Conservation (phyloP, 2,329 filamentous ascomycete species). For the Neofusicoccum parvum region DNA sequence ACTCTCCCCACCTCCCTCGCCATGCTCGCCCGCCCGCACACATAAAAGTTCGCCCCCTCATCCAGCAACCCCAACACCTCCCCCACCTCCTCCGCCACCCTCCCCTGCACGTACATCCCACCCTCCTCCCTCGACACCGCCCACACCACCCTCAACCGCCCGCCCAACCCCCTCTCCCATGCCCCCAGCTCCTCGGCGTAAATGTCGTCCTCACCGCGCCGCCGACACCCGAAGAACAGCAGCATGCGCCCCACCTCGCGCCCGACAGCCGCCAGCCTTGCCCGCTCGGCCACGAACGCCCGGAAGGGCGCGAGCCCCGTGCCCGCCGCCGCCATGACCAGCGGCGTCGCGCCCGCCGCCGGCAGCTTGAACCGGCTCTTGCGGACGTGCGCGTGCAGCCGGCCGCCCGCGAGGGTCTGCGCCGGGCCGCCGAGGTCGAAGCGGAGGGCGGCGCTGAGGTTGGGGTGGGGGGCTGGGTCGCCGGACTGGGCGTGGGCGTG, state of each 20-base stretch:
- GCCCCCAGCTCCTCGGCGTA: slow-evolving; percentile 60
- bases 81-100: slow-evolving; percentile 50
- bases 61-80: slow-evolving; percentile 51
- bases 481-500: slow-evolving; percentile 26
- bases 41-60: slow-evolving; percentile 59
- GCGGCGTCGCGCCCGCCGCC: slow-evolving; percentile 46
- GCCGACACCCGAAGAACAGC: slow-evolving; percentile 66
- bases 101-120: slow-evolving; percentile 57
- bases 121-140: slow-evolving; percentile 47
- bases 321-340: slow-evolving; percentile 44
- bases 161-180: slow-evolving; percentile 64
- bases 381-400: slow-evolving; percentile 44
- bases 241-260: slow-evolving; percentile 60
- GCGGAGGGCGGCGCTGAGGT: no score
- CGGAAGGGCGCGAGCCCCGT: slow-evolving; percentile 49
- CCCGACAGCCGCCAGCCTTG: slow-evolving; percentile 48
- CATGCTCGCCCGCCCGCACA: slow-evolving; percentile 61
- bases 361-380: slow-evolving; percentile 51
- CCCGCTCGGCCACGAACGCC: slow-evolving; percentile 46
- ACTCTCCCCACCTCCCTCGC: slow-evolving; percentile 48
- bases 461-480: no score
- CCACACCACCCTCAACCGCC: slow-evolving; percentile 64
- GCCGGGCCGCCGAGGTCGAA: no score
- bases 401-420: slow-evolving; percentile 27
- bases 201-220: slow-evolving; percentile 58